These are phyloP conservation scores for Trichomonascaceae sp. DNA, from an alignment of 1,139 yeast genomes.

Conservation along the genomic window DNA sequence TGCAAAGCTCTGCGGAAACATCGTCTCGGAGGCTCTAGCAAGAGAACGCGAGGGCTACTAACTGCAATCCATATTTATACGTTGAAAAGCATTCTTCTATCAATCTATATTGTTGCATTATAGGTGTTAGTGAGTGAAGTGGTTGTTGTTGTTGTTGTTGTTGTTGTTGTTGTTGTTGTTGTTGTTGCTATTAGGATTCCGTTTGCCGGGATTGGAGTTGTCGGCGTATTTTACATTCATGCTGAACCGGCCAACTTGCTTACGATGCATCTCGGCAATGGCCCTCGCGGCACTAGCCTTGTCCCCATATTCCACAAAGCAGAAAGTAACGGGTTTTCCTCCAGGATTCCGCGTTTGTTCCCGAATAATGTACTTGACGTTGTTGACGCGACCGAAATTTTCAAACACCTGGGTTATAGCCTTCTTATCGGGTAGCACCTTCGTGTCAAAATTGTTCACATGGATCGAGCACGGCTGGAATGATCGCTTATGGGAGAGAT, in stretches of 20 bases:
- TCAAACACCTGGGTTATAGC: background rate
- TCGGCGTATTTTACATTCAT: background rate
- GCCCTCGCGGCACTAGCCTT: background rate
- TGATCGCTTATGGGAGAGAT: no score
- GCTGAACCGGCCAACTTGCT: background rate
- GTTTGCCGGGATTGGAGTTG: no score
- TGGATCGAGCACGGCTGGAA: background rate
- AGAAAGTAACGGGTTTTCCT: background rate
- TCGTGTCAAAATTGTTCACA: background rate
- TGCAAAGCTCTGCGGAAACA: slow-evolving; percentile 24
- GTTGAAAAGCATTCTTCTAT: no score
- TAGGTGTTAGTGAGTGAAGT: no score
- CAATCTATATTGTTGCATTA: no score
- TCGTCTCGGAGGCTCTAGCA: slow-evolving; percentile 16
- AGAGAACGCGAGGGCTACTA: slow-evolving; percentile 7
- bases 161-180: no score
- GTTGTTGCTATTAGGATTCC: no score
- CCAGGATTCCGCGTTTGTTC: background rate
- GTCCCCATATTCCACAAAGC: background rate
- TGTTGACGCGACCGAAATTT: background rate
- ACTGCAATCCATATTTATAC: no score
- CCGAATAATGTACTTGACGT: background rate
- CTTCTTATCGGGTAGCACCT: background rate
- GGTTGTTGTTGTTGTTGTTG: no score
- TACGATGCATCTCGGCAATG: background rate